A percentile compares a stretch with the other conserved stretches of the same genome.
phyloP scores from a whole-genome alignment of 2,329 filamentous ascomycete species.

The Tolypocladium endophyticum region DNA sequence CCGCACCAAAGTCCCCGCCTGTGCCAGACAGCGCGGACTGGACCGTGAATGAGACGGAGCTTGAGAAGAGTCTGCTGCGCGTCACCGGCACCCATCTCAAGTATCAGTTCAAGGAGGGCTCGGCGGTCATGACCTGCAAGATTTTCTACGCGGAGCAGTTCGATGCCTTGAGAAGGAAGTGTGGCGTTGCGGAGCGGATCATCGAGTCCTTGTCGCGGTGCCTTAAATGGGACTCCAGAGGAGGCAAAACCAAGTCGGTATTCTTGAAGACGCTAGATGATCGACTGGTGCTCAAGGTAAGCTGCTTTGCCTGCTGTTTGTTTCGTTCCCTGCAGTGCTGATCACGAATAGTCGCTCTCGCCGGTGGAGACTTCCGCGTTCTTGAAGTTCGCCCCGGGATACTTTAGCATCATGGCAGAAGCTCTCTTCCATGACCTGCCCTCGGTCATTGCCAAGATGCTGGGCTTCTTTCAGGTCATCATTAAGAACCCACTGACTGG shows the following conservation, averaged over 20 bases:
- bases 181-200: conserved; percentile 85
- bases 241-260: conserved; percentile 93
- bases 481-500: conserved; percentile 92
- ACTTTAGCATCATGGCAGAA: conserved; percentile 95
- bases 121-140: conserved; percentile 94
- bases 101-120: conserved; percentile 88
- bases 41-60: conserved; percentile 52
- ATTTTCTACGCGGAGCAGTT: conserved; percentile 99
- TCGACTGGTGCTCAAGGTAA: conserved; percentile 73
- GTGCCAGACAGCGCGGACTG: conserved; percentile 26
- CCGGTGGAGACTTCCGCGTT: conserved; percentile 90
- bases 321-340: conserved; percentile 1
- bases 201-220: conserved; percentile 92
- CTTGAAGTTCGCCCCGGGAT: conserved; percentile 87
- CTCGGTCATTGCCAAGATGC: conserved; percentile 97
- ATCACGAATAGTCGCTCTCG: conserved; percentile 57
- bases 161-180: conserved; percentile 85
- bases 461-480: conserved; percentile 93
- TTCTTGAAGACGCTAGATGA: conserved; percentile 96
- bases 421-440: conserved; percentile 91
- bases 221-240: conserved; percentile 95
- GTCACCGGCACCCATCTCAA: conserved; percentile 87
- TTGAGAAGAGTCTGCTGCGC: conserved; percentile 77
- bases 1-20: conserved; percentile 18
- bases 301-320: neutral